phyloP scores from a whole-genome alignment of 805 yeast genomes.

The Myxozyma lipomycoides region DNA sequence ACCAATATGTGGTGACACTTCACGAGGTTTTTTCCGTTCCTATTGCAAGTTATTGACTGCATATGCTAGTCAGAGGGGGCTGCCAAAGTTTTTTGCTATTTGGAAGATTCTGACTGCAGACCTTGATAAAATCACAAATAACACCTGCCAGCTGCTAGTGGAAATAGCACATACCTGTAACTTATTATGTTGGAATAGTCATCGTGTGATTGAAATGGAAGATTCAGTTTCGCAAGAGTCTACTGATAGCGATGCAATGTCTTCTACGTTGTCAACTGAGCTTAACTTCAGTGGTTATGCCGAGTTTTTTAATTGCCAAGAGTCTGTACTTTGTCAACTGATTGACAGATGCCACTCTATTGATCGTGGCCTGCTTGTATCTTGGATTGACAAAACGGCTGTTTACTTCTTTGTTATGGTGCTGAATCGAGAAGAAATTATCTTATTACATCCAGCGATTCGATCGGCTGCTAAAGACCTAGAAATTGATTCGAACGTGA shows the following conservation, averaged over 20 bases:
- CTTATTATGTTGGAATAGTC: no score
- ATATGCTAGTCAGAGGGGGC: no score
- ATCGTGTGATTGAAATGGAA: no score
- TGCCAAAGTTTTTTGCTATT: no score
- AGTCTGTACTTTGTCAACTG: conserved; percentile 1
- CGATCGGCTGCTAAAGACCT: conserved; percentile 4
- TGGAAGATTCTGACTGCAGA: no score
- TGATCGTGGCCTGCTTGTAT: conserved; percentile 5
- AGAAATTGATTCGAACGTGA: conserved; percentile 1
- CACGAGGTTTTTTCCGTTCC: neutral
- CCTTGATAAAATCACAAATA: no score
- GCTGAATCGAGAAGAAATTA: conserved; percentile 1
- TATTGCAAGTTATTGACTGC: neutral
- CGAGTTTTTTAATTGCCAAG: neutral
- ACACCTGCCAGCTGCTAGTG: no score
- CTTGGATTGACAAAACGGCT: conserved; percentile 9
- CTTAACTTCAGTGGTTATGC: no score
- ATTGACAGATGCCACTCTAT: conserved; percentile 1
- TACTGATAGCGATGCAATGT: no score
- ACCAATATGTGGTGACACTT: neutral
- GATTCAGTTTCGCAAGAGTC: no score
- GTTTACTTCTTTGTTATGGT: conserved; percentile 8
- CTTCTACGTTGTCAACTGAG: no score
- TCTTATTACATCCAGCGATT: conserved; percentile 13
- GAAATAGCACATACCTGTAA: no score